phyloP scores from a whole-genome alignment of 768 basidiomycete genomes.

The Hypholoma fasciculare region DNA sequence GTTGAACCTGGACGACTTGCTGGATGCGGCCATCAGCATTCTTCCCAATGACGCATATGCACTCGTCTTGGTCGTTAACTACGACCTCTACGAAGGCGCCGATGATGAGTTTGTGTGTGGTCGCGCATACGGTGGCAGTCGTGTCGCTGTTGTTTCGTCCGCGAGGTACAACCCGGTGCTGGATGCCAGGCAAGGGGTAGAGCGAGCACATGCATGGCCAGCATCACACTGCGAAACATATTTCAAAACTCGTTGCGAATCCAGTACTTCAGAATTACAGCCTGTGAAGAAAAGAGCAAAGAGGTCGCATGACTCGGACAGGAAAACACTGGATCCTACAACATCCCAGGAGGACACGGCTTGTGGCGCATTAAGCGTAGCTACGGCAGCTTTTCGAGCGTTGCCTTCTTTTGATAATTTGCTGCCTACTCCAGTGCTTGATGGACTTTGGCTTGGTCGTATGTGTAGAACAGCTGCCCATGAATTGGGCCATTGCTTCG shows the following conservation, averaged over 20 bases:
- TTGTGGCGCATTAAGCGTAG: constrained; percentile 5
- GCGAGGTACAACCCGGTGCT: constrained; percentile 35
- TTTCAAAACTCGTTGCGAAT: constrained; percentile 17
- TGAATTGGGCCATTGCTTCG: constrained; percentile 42
- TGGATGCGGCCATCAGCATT: constrained; percentile 33
- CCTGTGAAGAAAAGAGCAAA: constrained; percentile 16
- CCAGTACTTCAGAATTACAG: background rate
- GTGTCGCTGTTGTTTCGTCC: constrained; percentile 37
- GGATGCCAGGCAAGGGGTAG: constrained; percentile 27
- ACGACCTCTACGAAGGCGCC: constrained; percentile 34
- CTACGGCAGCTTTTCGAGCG: constrained; percentile 5
- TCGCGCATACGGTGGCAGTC: constrained; percentile 38
- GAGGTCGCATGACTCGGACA: background rate
- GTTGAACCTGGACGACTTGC: constrained; percentile 35
- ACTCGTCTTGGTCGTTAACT: constrained; percentile 32
- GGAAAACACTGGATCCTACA: no score
- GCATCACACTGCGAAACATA: constrained; percentile 33
- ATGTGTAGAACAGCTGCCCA: constrained; percentile 36
- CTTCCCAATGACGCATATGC: constrained; percentile 36
- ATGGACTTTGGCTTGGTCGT: constrained; percentile 33
- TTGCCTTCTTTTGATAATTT: constrained; percentile 3
- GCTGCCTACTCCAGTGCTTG: constrained; percentile 3
- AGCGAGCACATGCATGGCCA: constrained; percentile 36
- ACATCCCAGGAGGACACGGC: background rate
- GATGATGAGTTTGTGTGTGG: constrained; percentile 38